A percentile compares a stretch with the other conserved stretches of the same genome.
phyloP scores from a whole-genome alignment of 2,329 filamentous ascomycete genomes.

The Exophiala sideris region DNA sequence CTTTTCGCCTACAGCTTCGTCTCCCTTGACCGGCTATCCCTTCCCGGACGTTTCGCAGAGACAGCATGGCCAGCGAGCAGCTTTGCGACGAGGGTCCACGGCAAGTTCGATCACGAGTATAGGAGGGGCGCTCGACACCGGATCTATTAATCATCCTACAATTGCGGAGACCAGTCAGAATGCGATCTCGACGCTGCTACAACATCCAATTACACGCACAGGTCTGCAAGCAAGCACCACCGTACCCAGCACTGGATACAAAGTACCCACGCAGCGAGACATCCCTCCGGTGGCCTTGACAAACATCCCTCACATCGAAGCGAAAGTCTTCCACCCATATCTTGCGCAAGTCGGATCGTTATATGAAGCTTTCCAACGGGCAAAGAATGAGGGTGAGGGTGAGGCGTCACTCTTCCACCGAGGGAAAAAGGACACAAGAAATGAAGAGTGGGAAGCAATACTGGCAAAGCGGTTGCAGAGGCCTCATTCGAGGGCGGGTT shows the following conservation, averaged over 20 bases:
- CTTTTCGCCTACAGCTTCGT: slow-evolving; percentile 17
- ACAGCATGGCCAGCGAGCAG: slow-evolving; percentile 11
- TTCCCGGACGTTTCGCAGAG: slow-evolving; percentile 23
- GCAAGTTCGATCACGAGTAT: slow-evolving; percentile 86
- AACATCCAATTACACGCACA: slow-evolving; percentile 84
- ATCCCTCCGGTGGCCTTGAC: slow-evolving; percentile 91
- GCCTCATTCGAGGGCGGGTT: slow-evolving; percentile 37
- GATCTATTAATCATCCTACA: slow-evolving; percentile 49
- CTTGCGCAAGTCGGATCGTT: slow-evolving; percentile 78
- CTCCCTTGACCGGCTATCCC: slow-evolving; percentile 21
- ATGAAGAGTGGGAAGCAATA: slow-evolving; percentile 50
- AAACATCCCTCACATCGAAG: slow-evolving; percentile 78
- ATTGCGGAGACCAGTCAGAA: slow-evolving; percentile 77
- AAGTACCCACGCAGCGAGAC: slow-evolving; percentile 78
- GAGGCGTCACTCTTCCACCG: slow-evolving; percentile 46
- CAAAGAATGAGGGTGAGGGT: slow-evolving; percentile 73
- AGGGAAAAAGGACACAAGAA: slow-evolving; percentile 36
- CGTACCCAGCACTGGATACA: slow-evolving; percentile 66
- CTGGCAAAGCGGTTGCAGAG: slow-evolving; percentile 45
- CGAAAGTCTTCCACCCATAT: slow-evolving; percentile 78
- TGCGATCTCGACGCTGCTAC: slow-evolving; percentile 91
- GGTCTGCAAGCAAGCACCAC: slow-evolving; percentile 77
- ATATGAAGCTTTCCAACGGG: slow-evolving; percentile 83
- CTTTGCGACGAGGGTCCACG: slow-evolving; percentile 69
- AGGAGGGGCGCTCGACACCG: slow-evolving; percentile 75